A percentile compares a stretch with the other conserved stretches of the same genome.
These are phyloP conservation scores for Phialophora expanda DNA, from an alignment of 2,329 filamentous ascomycete species.

Conservation along the genomic window DNA sequence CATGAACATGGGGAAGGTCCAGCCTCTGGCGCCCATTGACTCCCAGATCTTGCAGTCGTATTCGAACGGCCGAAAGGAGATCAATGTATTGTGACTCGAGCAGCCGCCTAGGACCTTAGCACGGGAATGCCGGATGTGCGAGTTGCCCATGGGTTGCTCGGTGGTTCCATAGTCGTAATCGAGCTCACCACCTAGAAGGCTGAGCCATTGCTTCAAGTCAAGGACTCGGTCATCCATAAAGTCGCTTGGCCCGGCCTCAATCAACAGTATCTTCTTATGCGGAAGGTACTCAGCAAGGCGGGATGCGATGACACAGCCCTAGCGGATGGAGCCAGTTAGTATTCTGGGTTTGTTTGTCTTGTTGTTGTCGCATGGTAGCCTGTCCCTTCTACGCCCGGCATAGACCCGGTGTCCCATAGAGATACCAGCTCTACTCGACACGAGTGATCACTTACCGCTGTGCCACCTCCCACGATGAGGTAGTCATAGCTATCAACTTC, in stretches of 20 bases:
- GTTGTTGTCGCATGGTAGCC: neutral
- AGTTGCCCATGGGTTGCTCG: slow-evolving; percentile 87
- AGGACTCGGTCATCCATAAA: slow-evolving; percentile 86
- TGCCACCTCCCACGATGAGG: slow-evolving; percentile 83
- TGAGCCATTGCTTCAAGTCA: slow-evolving; percentile 85
- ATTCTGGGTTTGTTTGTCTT: slow-evolving; percentile 8
- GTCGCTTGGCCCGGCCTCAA: slow-evolving; percentile 89
- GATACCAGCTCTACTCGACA: neutral
- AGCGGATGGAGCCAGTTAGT: slow-evolving; percentile 9
- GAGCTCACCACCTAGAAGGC: slow-evolving; percentile 80
- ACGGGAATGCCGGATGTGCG: slow-evolving; percentile 86
- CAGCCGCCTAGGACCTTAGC: slow-evolving; percentile 92
- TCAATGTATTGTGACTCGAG: slow-evolving; percentile 91
- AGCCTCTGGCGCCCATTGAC: slow-evolving; percentile 78
- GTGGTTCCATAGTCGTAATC: slow-evolving; percentile 91
- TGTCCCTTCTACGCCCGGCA: neutral
- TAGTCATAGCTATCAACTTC: slow-evolving; percentile 77
- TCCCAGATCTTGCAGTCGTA: slow-evolving; percentile 89
- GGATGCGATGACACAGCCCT: slow-evolving; percentile 79
- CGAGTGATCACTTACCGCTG: slow-evolving; percentile 54
- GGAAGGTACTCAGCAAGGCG: slow-evolving; percentile 83
- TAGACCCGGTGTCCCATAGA: neutral
- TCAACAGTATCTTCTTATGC: slow-evolving; percentile 77
- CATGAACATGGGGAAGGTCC: slow-evolving; percentile 85
- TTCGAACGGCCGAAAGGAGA: slow-evolving; percentile 88